These are phyloP conservation scores for Fusarium nygamai DNA, from an alignment of 2,329 filamentous ascomycete genomes.

Conservation along the genomic window DNA sequence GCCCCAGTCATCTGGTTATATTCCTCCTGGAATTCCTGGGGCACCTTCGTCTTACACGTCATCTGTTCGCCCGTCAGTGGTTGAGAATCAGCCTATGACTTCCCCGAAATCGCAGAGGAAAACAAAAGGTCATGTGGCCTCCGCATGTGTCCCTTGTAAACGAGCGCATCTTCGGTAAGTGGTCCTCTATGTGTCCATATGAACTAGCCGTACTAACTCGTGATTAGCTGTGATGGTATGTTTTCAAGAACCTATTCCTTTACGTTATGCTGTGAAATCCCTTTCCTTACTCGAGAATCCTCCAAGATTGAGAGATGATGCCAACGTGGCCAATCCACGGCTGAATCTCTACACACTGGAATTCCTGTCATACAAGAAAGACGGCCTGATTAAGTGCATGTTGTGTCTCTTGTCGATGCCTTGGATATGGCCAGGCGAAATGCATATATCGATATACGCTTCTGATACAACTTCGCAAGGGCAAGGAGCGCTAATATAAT, in stretches of 20 bases:
- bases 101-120: slow-evolving; percentile 72
- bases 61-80: slow-evolving; percentile 48
- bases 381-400: not conserved
- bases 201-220: slow-evolving; percentile 18
- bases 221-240: slow-evolving; percentile 70
- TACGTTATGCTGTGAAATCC: not conserved
- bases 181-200: not conserved
- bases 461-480: not conserved
- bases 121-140: slow-evolving; percentile 84
- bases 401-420: not conserved
- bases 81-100: slow-evolving; percentile 59
- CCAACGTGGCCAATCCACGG: not conserved
- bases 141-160: slow-evolving; percentile 87
- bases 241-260: slow-evolving; percentile 43
- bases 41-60: slow-evolving; percentile 34
- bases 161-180: slow-evolving; percentile 78
- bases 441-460: not conserved
- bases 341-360: not conserved
- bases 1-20: slow-evolving; percentile 37
- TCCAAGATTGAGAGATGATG: not conserved
- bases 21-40: slow-evolving; percentile 30
- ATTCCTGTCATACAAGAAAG: not conserved
- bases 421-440: not conserved
- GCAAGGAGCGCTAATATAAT: slow-evolving; percentile 45
- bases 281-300: not conserved